Percentiles rank a stretch among this genome's conserved stretches.
Evolutionary conservation across 2,329 filamentous ascomycete genomes (phyloP).

Genomic region (Penicillium occitanis): DNA sequence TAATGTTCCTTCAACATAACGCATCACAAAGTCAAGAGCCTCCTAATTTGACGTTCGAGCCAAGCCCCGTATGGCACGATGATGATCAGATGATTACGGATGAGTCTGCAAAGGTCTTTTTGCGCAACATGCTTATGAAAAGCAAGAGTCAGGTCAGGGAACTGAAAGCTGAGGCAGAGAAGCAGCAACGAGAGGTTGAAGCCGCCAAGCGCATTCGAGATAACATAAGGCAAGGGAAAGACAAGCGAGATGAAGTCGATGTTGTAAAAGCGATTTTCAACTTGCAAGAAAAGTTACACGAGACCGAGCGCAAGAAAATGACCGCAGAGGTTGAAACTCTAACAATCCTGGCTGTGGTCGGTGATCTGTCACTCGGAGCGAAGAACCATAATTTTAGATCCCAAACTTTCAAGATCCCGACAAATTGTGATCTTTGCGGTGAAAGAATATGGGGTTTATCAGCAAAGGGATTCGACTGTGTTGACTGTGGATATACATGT

Average conservation of each 20-base stretch:
- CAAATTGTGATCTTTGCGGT: slow-evolving; percentile 94
- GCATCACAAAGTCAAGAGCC: slow-evolving; percentile 80
- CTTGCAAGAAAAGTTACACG: slow-evolving; percentile 80
- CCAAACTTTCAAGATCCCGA: slow-evolving; percentile 99
- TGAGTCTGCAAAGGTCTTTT: slow-evolving; percentile 81
- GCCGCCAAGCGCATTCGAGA: slow-evolving; percentile 70
- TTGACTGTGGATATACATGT: slow-evolving; percentile 95
- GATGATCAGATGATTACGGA: slow-evolving; percentile 83
- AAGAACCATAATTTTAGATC: slow-evolving; percentile 97
- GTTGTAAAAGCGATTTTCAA: slow-evolving; percentile 80
- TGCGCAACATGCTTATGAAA: slow-evolving; percentile 88
- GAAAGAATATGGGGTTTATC: slow-evolving; percentile 97
- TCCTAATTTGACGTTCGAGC: slow-evolving; percentile 79
- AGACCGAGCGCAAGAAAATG: slow-evolving; percentile 77
- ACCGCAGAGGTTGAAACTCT: slow-evolving; percentile 91
- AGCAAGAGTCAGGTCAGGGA: slow-evolving; percentile 83
- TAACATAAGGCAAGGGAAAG: slow-evolving; percentile 75
- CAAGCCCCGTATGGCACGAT: slow-evolving; percentile 96
- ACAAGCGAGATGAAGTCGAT: slow-evolving; percentile 85
- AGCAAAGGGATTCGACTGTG: slow-evolving; percentile 93
- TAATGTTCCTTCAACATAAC: slow-evolving; percentile 98
- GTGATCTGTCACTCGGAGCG: slow-evolving; percentile 87
- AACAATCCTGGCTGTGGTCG: slow-evolving; percentile 86
- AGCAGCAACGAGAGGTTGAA: slow-evolving; percentile 83
- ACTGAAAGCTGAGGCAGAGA: slow-evolving; percentile 77